These are phyloP conservation scores for Torulaspora microellipsoides DNA, from an alignment of 805 yeast genomes.

Conservation along the genomic window DNA sequence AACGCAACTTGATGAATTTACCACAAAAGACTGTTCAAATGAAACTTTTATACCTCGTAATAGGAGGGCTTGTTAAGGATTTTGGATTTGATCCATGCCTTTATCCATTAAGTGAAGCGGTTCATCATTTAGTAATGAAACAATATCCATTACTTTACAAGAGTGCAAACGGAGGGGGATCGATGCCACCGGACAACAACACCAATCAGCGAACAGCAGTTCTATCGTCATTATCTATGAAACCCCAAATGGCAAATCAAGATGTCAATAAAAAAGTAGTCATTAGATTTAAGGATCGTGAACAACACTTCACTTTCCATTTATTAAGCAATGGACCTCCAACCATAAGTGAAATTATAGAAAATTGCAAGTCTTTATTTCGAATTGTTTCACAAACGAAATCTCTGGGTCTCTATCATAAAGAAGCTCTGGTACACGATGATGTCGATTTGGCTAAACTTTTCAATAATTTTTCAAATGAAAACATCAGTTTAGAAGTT, in stretches of 20 bases:
- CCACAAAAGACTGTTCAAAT: slow-evolving; percentile 43
- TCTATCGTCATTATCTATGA: slow-evolving; percentile 31
- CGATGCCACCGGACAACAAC: slow-evolving; percentile 3
- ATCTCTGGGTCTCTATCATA: slow-evolving; percentile 21
- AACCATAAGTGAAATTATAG: slow-evolving; percentile 67
- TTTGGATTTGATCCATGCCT: slow-evolving; percentile 74
- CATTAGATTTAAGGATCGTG: slow-evolving; percentile 49
- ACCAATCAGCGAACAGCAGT: slow-evolving; percentile 16
- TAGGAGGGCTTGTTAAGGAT: slow-evolving; percentile 72
- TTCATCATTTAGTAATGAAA: slow-evolving; percentile 52
- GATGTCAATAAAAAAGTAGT: slow-evolving; percentile 38
- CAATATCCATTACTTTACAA: slow-evolving; percentile 54
- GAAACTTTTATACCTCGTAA: slow-evolving; percentile 49
- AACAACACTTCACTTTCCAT: slow-evolving; percentile 62
- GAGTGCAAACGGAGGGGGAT: slow-evolving; percentile 15
- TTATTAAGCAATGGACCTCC: slow-evolving; percentile 72
- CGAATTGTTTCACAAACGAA: slow-evolving; percentile 36
- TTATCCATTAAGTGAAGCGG: slow-evolving; percentile 61
- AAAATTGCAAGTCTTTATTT: slow-evolving; percentile 72
- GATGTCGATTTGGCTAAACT: slow-evolving; percentile 46
- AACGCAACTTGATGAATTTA: slow-evolving; percentile 35
- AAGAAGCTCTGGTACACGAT: slow-evolving; percentile 34
- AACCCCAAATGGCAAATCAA: slow-evolving; percentile 36
- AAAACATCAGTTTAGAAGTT: slow-evolving; percentile 41
- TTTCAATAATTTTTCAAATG: slow-evolving; percentile 35